Base-by-base conservation (phyloP, 805 yeast species). In the Suhomyces tanzawaensis region DNA sequence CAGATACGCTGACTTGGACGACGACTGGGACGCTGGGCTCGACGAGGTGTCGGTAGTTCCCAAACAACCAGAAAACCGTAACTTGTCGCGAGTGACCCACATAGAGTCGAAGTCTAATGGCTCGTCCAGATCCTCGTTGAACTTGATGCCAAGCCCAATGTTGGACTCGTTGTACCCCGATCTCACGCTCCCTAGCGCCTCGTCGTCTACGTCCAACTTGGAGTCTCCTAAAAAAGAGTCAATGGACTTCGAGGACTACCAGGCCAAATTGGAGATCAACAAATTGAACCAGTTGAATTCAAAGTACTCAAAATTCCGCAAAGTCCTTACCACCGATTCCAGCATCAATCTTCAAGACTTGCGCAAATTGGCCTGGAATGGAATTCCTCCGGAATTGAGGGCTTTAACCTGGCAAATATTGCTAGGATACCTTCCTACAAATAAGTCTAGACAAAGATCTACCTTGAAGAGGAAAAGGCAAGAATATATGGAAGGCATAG, bases 361-460 rank as follows among this genome's bases (percentile, higher is more conserved):
- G 37, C 74, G 87, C 45, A 80, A 84, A 54, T 72, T 89, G 35
- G 77, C 96, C 13, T 93, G 99, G 98, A 85, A 90, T 51, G 99
- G 99, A 2, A 77, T 93, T 4, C 98, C 99, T 0, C 65, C 74
- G 9, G 82, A 81, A 40, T 70, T 89, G 40, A 71, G 98, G 41
- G 85, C 97, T 0, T 63, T 82, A 28, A 79, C 85, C 9, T 93
- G 99, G 99, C 95, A 88, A 62, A 64, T 90, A 13, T 60, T 93
- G 34, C 71, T 91, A 36, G 98, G 98, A 1, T 93, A 93, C 57
- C 65, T 91, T 25, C 96, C 99, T 1, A 78, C 93, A 1, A 93
- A 89, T 55, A 75, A 82, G 18, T 78, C 82, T 32, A 72, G 98
- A 37, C 81, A 95, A 49, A 76, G 66, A 4, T 59, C 81, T 0